phyloP scores from a whole-genome alignment of 768 basidiomycete genomes.

The Xerocomus potaroensis region DNA sequence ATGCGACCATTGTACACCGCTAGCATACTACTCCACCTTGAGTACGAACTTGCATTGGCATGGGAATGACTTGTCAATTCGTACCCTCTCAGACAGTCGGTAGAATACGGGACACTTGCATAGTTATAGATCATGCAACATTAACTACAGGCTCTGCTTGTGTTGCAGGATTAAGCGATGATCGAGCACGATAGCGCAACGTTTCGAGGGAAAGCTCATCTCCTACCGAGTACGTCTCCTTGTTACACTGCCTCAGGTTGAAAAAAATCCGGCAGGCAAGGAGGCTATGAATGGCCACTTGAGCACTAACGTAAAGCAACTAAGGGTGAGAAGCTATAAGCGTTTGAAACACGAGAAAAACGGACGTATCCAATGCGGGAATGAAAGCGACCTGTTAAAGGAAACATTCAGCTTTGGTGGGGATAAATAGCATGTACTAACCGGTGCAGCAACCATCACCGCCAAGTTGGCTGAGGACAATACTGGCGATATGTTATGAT shows the following conservation, averaged over 20 bases:
- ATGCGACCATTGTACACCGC: conserved; percentile 1
- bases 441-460: conserved; percentile 18
- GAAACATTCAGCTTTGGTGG: not conserved
- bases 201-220: conserved; percentile 1
- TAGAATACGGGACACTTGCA: not conserved
- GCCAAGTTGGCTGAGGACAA: conserved; percentile 13
- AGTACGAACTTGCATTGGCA: not conserved
- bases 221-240: not conserved
- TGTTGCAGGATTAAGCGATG: not conserved
- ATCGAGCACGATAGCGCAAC: conserved; percentile 1
- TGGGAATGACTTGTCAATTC: conserved; percentile 24
- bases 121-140: not conserved
- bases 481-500: not conserved
- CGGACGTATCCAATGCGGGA: conserved; percentile 21
- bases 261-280: conserved; percentile 28
- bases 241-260: conserved; percentile 21
- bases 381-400: conserved; percentile 12
- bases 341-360: not conserved
- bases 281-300: conserved; percentile 26
- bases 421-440: conserved; percentile 1
- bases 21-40: conserved; percentile 3
- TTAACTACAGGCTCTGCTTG: not conserved
- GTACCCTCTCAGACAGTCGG: not conserved
- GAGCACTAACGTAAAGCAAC: conserved; percentile 14
- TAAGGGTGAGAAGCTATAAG: conserved; percentile 4